Conservation (phyloP, 2,329 filamentous ascomycete genomes). For the Ophiocordyceps polyrhachis-furcata region DNA sequence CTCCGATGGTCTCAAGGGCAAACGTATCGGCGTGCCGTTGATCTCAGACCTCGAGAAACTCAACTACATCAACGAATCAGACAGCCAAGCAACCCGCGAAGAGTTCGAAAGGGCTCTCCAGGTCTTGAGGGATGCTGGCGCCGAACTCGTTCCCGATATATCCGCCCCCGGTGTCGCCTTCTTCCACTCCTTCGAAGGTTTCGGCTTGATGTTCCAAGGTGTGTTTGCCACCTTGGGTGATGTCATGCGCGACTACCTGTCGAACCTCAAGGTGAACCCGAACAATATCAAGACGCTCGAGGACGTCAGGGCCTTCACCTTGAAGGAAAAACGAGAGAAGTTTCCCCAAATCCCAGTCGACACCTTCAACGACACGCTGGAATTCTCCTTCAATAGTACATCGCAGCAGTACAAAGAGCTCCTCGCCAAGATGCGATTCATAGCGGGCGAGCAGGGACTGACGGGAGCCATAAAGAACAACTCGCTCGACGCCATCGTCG, state of each 20-base stretch:
- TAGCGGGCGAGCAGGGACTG: slow-evolving; percentile 37
- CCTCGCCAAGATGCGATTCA: slow-evolving; percentile 31
- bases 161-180: not conserved
- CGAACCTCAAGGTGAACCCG: slow-evolving; percentile 36
- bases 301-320: slow-evolving; percentile 36
- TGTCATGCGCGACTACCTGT: slow-evolving; percentile 25
- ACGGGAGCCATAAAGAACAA: slow-evolving; percentile 37
- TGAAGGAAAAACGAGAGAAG: slow-evolving; percentile 28
- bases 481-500: slow-evolving; percentile 40
- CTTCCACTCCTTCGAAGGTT: not conserved
- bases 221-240: not conserved
- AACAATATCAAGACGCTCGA: slow-evolving; percentile 30
- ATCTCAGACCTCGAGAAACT: slow-evolving; percentile 11
- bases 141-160: slow-evolving; percentile 30
- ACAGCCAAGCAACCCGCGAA: not conserved
- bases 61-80: slow-evolving; percentile 16
- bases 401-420: slow-evolving; percentile 35
- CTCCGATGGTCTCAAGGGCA: slow-evolving; percentile 29
- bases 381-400: slow-evolving; percentile 33
- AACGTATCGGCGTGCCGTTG: slow-evolving; percentile 48
- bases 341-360: slow-evolving; percentile 40
- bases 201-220: not conserved
- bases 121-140: slow-evolving; percentile 34
- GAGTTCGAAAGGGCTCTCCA: slow-evolving; percentile 33
- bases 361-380: slow-evolving; percentile 32